Base-by-base conservation (phyloP, 176 grass and related monocot genomes). In the Cenchrus americanus region DNA sequence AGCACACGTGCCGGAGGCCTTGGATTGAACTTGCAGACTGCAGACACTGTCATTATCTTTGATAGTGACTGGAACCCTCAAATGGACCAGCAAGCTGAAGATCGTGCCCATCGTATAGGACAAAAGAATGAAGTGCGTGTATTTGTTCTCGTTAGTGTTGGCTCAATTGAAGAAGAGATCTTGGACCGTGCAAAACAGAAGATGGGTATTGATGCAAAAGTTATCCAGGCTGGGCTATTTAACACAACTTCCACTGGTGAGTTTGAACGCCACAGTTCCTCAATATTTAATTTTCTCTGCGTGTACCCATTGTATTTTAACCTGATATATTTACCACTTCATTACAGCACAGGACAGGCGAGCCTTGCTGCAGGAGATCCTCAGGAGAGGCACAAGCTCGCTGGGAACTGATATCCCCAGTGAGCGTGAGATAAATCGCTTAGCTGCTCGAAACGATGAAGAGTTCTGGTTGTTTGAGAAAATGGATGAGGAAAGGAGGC, bases 41-140 rank as follows among this genome's bases (percentile, higher is more conserved):
- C 96, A 17, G 96, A 99, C 77, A 99, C 96, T 71, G 96, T 99
- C 66, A 94, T 99, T 87, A 96, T 99, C 60, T 99, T 99, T 69
- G 96, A 99, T 80, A 99, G 96, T 82, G 96, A 99, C 75, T 99
- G 96, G 96, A 99, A 99, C 79, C 96, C 96, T 65, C 96, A 99
- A 86, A 99, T 99, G 96, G 96, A 99, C 27, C 96, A 99, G 52
- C 96, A 98, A 84, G 96, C 96, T 50, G 96, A 99, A 88, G 96
- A 99, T 65, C 91, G 96, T 69, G 96, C 96, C 52, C 93, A 99
- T 82, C 93, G 96, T 86, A 99, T 99, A 62, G 96, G 96, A 48
- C 96, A 99, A 57, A 99, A 99, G 75, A 99, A 99, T 82, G 96
- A 99, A 88, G 96, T 99, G 37, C 89, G 96, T 34, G 91, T 98